phyloP scores from a whole-genome alignment of 2,329 filamentous ascomycete genomes.

The Diplodia seriata region DNA sequence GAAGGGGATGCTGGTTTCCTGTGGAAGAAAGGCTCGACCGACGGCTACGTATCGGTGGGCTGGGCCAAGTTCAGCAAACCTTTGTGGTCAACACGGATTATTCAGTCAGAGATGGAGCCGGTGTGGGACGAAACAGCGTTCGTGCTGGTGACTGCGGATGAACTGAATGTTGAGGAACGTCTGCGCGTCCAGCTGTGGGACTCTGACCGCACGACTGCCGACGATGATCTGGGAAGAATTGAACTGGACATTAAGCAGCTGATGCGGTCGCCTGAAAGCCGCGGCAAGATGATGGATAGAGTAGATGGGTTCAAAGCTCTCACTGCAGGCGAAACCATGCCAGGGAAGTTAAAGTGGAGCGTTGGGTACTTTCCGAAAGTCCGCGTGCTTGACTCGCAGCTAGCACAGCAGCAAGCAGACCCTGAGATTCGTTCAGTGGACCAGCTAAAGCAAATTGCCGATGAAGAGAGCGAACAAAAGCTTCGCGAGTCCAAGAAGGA shows the following conservation, averaged over 20 bases:
- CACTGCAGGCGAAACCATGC: conserved; percentile 71
- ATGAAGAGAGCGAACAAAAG: conserved; percentile 63
- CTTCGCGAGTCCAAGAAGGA: conserved; percentile 69
- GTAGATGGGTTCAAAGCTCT: conserved; percentile 71
- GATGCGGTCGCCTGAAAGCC: conserved; percentile 65
- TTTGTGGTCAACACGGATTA: conserved; percentile 69
- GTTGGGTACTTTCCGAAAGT: conserved; percentile 75
- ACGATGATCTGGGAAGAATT: conserved; percentile 76
- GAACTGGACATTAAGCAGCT: conserved; percentile 71
- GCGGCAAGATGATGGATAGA: conserved; percentile 67
- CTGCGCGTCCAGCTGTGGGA: conserved; percentile 77
- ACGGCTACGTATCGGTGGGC: conserved; percentile 74
- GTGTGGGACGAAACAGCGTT: conserved; percentile 74
- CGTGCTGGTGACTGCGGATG: conserved; percentile 72
- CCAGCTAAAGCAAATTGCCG: conserved; percentile 65
- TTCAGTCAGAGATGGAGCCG: conserved; percentile 70
- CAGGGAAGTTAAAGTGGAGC: conserved; percentile 72
- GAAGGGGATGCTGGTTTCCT: conserved; percentile 71
- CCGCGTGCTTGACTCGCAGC: conserved; percentile 66
- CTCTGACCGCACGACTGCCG: conserved; percentile 73
- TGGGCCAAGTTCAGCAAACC: conserved; percentile 81
- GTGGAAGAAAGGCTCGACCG: conserved; percentile 66
- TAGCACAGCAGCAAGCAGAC: conserved; percentile 67
- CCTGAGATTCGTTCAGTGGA: conserved; percentile 63
- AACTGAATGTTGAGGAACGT: conserved; percentile 74